A percentile compares a stretch with the other conserved stretches of the same genome.
Conservation (phyloP, 495 filamentous ascomycete genomes). For the Podospora sp. region DNA sequence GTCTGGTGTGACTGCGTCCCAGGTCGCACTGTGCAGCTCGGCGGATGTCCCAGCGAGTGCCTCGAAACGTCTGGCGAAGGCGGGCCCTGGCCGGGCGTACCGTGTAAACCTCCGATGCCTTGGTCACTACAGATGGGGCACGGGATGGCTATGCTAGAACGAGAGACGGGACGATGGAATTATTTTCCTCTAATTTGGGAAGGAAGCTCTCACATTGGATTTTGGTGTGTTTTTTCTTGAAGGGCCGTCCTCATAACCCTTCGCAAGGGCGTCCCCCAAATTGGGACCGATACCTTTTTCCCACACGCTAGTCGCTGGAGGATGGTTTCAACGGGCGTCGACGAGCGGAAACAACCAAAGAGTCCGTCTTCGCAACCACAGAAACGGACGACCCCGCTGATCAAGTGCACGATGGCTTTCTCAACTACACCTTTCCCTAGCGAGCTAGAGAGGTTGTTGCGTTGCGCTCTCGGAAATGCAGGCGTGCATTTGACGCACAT, state of each 20-base stretch:
- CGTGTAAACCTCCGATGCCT: slow-evolving; percentile 24
- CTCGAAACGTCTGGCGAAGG: slow-evolving; percentile 20
- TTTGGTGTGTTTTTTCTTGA: background rate
- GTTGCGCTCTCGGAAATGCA: slow-evolving; percentile 26
- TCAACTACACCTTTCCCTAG: background rate
- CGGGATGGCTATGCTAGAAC: slow-evolving; percentile 7
- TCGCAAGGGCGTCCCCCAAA: background rate
- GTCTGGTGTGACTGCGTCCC: background rate
- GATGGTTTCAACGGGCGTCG: slow-evolving; percentile 9
- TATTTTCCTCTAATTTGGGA: background rate
- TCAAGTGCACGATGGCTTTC: slow-evolving; percentile 15
- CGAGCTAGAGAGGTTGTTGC: slow-evolving; percentile 3
- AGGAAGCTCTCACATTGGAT: background rate
- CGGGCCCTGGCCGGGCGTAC: slow-evolving; percentile 14
- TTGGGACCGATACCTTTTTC: background rate
- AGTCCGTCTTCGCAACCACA: slow-evolving; percentile 3
- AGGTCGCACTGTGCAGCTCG: slow-evolving; percentile 13
- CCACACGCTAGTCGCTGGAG: background rate
- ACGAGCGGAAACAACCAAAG: slow-evolving; percentile 1
- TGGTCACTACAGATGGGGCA: slow-evolving; percentile 12
- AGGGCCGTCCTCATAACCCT: background rate
- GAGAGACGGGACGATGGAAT: background rate
- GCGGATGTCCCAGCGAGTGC: background rate
- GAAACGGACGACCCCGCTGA: slow-evolving; percentile 3
- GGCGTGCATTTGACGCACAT: slow-evolving; percentile 49